Conservation (phyloP, 805 yeast species). For the Candida bentonensis region DNA sequence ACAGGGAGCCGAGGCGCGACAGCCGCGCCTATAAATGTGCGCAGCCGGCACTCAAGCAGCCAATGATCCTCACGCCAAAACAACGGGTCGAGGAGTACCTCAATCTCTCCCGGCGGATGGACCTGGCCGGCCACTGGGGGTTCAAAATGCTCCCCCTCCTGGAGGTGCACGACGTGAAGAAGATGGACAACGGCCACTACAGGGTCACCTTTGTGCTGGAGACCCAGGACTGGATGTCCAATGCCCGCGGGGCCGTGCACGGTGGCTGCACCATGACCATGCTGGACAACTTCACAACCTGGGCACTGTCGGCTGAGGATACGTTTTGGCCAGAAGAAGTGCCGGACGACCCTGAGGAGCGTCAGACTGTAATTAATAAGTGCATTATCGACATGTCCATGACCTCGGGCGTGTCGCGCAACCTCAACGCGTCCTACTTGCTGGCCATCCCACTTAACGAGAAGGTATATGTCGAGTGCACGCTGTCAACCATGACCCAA, state of each 20-base stretch:
- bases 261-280: slow-evolving; percentile 22
- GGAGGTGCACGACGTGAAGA: not conserved
- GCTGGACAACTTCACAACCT: slow-evolving; percentile 13
- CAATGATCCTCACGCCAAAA: not conserved
- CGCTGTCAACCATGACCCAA: slow-evolving; percentile 14
- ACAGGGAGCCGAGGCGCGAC: no score
- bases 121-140: not conserved
- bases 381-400: slow-evolving; percentile 6
- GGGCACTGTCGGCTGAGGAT: slow-evolving; percentile 14
- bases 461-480: slow-evolving; percentile 12
- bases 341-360: slow-evolving; percentile 8
- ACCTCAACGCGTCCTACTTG: slow-evolving; percentile 16
- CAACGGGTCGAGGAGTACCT: not conserved
- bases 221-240: slow-evolving; percentile 12
- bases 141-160: not conserved
- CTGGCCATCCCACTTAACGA: slow-evolving; percentile 17
- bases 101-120: not conserved
- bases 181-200: not conserved
- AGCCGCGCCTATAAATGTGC: no score
- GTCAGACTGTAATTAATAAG: not conserved
- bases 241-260: slow-evolving; percentile 16
- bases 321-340: slow-evolving; percentile 13
- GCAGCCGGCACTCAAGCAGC: no score
- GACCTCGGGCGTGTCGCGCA: slow-evolving; percentile 16
- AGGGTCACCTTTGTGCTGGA: slow-evolving; percentile 11